phyloP scores from a whole-genome alignment of 805 yeast species.

The Zygotorulaspora danielsina region DNA sequence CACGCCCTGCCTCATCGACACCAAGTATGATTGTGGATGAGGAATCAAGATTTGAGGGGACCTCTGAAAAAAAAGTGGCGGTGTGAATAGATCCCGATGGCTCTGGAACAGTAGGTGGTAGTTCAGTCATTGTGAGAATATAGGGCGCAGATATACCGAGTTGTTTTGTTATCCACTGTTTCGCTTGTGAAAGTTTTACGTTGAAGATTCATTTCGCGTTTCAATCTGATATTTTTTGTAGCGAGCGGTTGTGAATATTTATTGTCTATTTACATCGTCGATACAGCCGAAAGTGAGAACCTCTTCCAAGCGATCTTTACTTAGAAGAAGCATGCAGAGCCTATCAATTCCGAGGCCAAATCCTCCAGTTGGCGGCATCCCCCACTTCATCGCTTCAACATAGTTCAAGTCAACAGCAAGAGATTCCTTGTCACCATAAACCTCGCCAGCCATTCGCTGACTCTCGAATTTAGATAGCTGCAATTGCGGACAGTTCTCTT shows the following conservation, averaged over 20 bases:
- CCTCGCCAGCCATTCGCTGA: constrained; percentile 50
- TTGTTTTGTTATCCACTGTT: too few species aligned
- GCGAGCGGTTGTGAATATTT: constrained; percentile 5
- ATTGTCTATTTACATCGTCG: constrained; percentile 65
- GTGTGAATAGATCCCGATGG: constrained; percentile 34
- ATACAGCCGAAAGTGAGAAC: constrained; percentile 73
- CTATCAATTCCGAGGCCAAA: constrained; percentile 96
- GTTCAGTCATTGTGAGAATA: background rate
- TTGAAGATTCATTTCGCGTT: background rate
- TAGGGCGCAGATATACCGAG: too few species aligned
- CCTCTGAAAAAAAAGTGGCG: constrained; percentile 45
- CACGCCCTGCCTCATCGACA: constrained; percentile 98
- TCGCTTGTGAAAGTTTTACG: too few species aligned
- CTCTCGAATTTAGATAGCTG: constrained; percentile 60
- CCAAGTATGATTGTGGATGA: constrained; percentile 57
- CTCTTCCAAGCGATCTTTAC: constrained; percentile 60
- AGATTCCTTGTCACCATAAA: constrained; percentile 55
- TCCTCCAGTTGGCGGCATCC: constrained; percentile 97
- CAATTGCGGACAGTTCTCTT: constrained; percentile 79
- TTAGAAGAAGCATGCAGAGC: constrained; percentile 71
- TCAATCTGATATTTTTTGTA: background rate
- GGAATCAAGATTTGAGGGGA: constrained; percentile 44
- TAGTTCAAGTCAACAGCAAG: constrained; percentile 65
- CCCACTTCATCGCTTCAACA: constrained; percentile 79
- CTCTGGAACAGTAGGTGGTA: constrained; percentile 32